phyloP scores from a whole-genome alignment of 495 filamentous ascomycete species.

The Cryomyces antarcticus region DNA sequence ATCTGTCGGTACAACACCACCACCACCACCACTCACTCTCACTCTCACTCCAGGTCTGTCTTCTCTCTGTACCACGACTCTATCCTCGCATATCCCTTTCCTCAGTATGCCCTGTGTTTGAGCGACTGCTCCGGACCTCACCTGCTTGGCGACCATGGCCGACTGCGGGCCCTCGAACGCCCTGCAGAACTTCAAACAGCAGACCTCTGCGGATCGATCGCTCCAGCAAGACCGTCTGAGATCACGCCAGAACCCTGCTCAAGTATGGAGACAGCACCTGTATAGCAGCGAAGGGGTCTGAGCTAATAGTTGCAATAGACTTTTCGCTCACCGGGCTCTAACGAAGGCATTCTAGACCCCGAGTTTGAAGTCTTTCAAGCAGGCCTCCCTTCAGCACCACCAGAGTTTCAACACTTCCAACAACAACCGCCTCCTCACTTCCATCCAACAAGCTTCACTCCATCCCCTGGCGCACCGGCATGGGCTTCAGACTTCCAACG shows the following conservation, averaged over 20 bases:
- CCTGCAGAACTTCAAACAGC: conserved; percentile 67
- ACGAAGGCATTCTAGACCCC: conserved; percentile 35
- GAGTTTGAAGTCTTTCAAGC: conserved; percentile 58
- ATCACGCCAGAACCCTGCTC: conserved; percentile 29
- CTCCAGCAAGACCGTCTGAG: conserved; percentile 67
- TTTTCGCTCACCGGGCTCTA: conserved; percentile 39
- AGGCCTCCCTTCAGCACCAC: conserved; percentile 20
- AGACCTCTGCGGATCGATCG: conserved; percentile 53
- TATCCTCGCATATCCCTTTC: no score
- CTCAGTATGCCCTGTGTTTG: no score
- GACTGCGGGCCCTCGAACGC: conserved; percentile 87
- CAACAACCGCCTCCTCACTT: conserved; percentile 1
- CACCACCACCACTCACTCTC: no score
- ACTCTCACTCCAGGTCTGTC: no score
- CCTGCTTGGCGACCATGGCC: conserved; percentile 32
- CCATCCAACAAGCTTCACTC: conserved; percentile 5
- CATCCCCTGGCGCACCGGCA: conserved; percentile 5
- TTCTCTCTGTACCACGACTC: no score
- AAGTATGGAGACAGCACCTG: conserved; percentile 23
- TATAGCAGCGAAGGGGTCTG: background rate
- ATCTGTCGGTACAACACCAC: no score
- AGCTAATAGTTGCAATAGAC: conserved; percentile 20
- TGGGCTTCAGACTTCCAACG: conserved; percentile 23
- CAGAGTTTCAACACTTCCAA: conserved; percentile 7
- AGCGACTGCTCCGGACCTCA: no score